phyloP scores from a whole-genome alignment of 257 asterid species.

The Henckelia pumila region DNA sequence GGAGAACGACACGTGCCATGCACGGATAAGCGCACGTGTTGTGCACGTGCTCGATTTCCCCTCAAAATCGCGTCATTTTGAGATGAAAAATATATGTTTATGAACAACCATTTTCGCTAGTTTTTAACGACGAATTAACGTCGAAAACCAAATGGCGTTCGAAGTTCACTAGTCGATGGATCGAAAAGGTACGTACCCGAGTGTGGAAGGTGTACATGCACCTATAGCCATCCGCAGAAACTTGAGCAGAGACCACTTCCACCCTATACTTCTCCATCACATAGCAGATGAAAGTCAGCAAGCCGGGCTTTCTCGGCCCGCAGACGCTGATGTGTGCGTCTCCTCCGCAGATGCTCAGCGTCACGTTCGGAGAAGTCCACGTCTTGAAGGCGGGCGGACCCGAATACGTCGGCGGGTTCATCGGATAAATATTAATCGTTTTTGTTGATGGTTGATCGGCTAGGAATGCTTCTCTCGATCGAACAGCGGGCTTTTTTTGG shows the following conservation, averaged over 20 bases:
- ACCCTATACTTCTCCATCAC: conserved; percentile 52
- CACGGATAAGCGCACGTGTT: no score
- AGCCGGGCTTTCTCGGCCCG: conserved; percentile 39
- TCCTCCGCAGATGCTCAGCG: conserved; percentile 42
- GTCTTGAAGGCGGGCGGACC: conserved; percentile 40
- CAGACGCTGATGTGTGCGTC: conserved; percentile 65
- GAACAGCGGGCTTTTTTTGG: conserved; percentile 23
- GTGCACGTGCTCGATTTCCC: no score
- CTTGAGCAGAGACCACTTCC: conserved; percentile 51
- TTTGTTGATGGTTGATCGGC: conserved; percentile 51
- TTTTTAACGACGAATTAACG: not conserved
- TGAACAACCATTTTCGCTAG: not conserved
- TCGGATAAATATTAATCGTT: not conserved
- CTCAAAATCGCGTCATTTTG: no score
- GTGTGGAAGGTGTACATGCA: conserved; percentile 58
- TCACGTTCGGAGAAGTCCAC: conserved; percentile 58
- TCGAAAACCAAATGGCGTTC: no score
- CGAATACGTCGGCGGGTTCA: conserved; percentile 13
- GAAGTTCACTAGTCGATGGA: no score
- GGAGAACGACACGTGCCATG: no score
- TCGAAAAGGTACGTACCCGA: conserved; percentile 32
- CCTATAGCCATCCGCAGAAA: conserved; percentile 32
- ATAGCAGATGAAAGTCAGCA: conserved; percentile 41
- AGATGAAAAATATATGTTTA: no score
- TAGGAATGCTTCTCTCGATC: conserved; percentile 42